Base-by-base conservation (phyloP, 495 filamentous ascomycete species). In the Terfezia boudieri region DNA sequence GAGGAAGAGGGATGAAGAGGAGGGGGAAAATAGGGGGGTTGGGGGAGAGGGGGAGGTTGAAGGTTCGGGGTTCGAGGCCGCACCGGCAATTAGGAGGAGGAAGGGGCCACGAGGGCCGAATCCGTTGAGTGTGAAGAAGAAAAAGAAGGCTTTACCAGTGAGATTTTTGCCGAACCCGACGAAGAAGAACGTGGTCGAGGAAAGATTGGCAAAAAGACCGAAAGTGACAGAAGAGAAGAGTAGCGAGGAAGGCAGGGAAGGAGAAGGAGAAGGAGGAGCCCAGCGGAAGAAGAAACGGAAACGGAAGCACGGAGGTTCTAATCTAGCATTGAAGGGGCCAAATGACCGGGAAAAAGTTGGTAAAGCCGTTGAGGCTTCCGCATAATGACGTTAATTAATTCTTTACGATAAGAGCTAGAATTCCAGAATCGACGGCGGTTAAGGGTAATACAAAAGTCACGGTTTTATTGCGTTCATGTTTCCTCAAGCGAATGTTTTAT, bases 71-170 rank as follows among this genome's bases (percentile, higher is more conserved):
- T 0, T 48, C 20, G 43, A 20, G 43, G 49, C 16, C 22, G n/a
- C 23, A 11, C 23, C n/a, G 14, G 49, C 22, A 6, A 26, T 23
- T 1, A 51, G n/a, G 49, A 51, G 49, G n/a, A 22, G 49, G 20
- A 72, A 77, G 57, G 87, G 88, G 17, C 73, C 70, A 0, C 95
- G 89, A 67, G 81, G 73, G 8, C 86, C 89, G 9, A 98, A 98
- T 71, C 90, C 90, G 9, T 70, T 96, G 58, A 80, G 86, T 56
- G 70, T 93, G 59, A 92, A 85, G 73, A 98, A 94, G 70, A 66
- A n/a, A n/a, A n/a, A 79, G 53, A 86, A 83, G 71, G 81, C 5
- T 51, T 12, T 51, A 11, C 16, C n/a, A 3, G 49, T 51, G 12
- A 22, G 20, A 20, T 20, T 20, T 20, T 20, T 20, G 20, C 20